Conservation (phyloP, 441 rosid species). For the Gossypium schwendimanii region DNA sequence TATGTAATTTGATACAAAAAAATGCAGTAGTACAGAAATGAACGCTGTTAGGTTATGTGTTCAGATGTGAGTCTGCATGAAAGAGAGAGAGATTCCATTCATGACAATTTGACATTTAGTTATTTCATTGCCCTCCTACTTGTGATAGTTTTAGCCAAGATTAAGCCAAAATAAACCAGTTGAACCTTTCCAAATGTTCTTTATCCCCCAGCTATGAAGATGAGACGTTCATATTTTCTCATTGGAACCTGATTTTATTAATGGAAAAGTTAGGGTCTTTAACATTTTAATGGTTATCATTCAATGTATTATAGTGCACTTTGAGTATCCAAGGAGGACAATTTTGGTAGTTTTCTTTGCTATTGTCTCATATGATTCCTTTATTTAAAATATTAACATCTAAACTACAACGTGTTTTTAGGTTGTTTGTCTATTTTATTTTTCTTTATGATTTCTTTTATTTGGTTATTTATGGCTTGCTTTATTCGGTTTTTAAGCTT, state of each 20-base stretch:
- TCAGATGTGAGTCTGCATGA: background rate
- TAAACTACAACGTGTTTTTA: background rate
- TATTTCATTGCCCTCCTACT: background rate
- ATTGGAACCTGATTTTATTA: background rate
- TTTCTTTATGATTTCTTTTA: background rate
- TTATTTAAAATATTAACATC: background rate
- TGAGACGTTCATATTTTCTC: background rate
- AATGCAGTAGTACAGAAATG: background rate
- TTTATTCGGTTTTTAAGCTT: background rate
- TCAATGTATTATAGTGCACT: background rate
- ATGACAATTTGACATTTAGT: background rate
- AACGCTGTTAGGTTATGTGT: background rate
- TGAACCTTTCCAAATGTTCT: background rate
- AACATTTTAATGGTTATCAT: background rate
- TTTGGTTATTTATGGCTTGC: slow-evolving; percentile 2
- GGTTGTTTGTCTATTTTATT: background rate
- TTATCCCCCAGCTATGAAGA: background rate
- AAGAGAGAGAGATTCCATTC: background rate
- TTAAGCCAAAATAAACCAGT: background rate
- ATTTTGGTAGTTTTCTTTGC: background rate
- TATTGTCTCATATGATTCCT: background rate
- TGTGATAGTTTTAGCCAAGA: background rate
- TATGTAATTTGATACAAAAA: background rate
- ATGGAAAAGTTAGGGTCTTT: background rate
- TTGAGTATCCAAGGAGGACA: background rate